Base-by-base conservation (phyloP, 306 rosid genomes). In the Mimosa pudica region DNA sequence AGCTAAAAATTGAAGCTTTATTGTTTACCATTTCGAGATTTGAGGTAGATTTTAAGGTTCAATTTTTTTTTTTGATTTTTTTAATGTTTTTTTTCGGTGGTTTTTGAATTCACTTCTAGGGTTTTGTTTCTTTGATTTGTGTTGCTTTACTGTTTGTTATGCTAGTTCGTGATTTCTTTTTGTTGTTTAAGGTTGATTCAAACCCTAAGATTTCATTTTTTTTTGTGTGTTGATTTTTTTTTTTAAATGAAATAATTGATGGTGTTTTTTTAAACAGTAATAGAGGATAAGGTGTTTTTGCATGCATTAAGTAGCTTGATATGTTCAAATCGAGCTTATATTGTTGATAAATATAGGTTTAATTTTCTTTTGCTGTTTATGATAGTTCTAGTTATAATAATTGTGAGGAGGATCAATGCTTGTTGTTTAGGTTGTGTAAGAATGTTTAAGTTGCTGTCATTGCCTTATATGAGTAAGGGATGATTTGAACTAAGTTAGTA, bases 21-120 rank as follows among this genome's bases (percentile, higher is more conserved):
- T 65, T 75, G 32, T 68, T 32, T 77, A 5, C 74, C 85, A 78
- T 82, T 84, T 64, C 76, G 32, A 8, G 64, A 81, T 82, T 73
- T 70, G 74, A 86, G 89, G 88, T 88, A 69, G 61, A 81, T 63
- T 77, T 77, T 66, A 2, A 8, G 55, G 52, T 71, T 80, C 77
- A 77, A 84, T 77, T 82, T 86, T 77, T 38, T 38, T 24, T 24
- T n/a, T n/a, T n/a, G n/a, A n/a, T 83, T 68, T 71, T 24, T 60
- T 24, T 60, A n/a, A 14, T 38, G 42, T 38, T 73, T 47, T n/a
- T 62, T 73, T 18, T 41, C 24, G 45, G 64, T 16, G 13, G 30
- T 32, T 71, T 51, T 71, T 70, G 86, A 86, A 85, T 86, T 44
- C 69, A 78, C 79, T 88, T 88, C 79, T 90, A 87, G 90, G 90